Conservation (phyloP, 345 rosid genomes). For the Acer negundo region DNA sequence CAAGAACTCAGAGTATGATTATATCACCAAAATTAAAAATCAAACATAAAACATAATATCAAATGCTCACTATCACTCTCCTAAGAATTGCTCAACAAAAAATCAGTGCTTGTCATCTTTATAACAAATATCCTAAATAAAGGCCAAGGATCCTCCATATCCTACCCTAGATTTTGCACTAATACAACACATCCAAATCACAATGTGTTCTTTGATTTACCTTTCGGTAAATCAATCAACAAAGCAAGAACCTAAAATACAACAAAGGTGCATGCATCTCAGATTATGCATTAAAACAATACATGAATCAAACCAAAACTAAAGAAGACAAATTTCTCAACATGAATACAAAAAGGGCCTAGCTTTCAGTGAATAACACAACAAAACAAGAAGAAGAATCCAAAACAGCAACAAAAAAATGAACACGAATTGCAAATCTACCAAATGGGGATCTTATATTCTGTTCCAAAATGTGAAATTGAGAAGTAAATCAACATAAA, state of each 20-base stretch:
- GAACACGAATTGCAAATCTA: not conserved
- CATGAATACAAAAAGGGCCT: not conserved
- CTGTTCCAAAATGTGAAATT: not conserved
- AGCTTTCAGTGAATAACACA: not conserved
- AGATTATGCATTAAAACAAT: not conserved
- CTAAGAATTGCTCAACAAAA: not conserved
- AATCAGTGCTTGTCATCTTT: not conserved
- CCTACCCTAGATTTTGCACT: not conserved
- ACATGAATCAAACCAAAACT: not conserved
- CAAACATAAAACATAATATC: not conserved
- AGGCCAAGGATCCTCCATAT: not conserved
- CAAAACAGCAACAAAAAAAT: not conserved
- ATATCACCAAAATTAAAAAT: not conserved
- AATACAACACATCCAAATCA: not conserved
- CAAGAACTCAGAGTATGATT: not conserved
- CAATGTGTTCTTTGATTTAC: no score
- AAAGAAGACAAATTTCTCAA: not conserved
- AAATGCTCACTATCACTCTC: not conserved
- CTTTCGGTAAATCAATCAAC: not conserved
- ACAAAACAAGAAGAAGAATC: not conserved
- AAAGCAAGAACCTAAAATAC: not conserved
- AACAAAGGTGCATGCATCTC: not conserved
- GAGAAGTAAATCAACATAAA: not conserved
- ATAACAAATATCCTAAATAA: not conserved
- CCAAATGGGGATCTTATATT: constrained; percentile 5